A percentile compares a stretch with the other conserved stretches of the same genome.
Evolutionary conservation across 2,329 filamentous ascomycete genomes (phyloP).

Genomic region (Diplocarpon mali): DNA sequence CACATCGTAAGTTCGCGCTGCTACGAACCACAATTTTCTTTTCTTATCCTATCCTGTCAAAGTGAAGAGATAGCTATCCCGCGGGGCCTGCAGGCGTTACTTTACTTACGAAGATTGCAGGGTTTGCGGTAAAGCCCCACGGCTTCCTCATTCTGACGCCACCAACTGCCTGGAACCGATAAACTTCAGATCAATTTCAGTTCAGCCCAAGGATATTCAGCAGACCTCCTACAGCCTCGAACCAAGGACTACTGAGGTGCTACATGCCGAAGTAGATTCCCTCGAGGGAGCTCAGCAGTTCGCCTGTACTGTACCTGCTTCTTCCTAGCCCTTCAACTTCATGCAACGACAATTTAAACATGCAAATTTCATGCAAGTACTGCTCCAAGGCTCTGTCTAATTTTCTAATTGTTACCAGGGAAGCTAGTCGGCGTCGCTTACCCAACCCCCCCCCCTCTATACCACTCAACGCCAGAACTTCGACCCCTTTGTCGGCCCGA

Average conservation of each 20-base stretch:
- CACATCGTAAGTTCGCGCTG: neutral
- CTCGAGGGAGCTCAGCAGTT: conserved; percentile 7
- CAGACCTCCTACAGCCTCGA: neutral
- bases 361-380: conserved; percentile 5
- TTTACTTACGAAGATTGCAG: conserved; percentile 14
- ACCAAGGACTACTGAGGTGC: neutral
- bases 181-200: neutral
- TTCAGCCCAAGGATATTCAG: too few species aligned
- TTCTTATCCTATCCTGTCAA: neutral
- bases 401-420: conserved; percentile 1
- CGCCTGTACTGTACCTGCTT: conserved; percentile 6
- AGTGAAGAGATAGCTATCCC: conserved; percentile 10
- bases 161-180: conserved; percentile 1
- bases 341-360: neutral
- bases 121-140: conserved; percentile 18
- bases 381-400: neutral
- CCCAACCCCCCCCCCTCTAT: conserved; percentile 10
- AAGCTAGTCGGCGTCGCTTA: neutral
- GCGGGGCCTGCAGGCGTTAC: neutral
- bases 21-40: neutral
- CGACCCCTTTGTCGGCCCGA: conserved; percentile 9
- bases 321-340: neutral
- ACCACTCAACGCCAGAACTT: conserved; percentile 15
- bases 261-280: neutral
- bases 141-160: conserved; percentile 12